These are phyloP conservation scores for Tuber melanosporum DNA, from an alignment of 495 filamentous ascomycete species.

Conservation along the genomic window DNA sequence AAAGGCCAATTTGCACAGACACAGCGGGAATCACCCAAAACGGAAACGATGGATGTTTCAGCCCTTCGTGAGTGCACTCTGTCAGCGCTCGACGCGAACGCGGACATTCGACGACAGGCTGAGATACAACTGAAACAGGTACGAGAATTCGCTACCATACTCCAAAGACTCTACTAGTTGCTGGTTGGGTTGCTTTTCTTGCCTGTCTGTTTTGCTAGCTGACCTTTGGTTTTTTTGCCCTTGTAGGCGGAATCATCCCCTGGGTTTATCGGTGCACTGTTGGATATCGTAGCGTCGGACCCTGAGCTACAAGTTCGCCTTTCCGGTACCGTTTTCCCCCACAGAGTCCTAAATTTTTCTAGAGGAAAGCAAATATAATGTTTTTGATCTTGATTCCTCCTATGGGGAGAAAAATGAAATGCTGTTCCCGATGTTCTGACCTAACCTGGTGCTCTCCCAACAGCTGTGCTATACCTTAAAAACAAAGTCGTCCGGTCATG, in stretches of 20 bases:
- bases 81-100: slow-evolving; percentile 78
- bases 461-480: slow-evolving; percentile 96
- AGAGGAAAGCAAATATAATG: slow-evolving; percentile 6
- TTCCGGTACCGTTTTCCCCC: slow-evolving; percentile 59
- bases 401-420: slow-evolving; percentile 5
- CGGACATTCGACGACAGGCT: slow-evolving; percentile 74
- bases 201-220: not conserved
- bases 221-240: slow-evolving; percentile 7
- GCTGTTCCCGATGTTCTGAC: slow-evolving; percentile 10
- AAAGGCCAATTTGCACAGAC: slow-evolving; percentile 10
- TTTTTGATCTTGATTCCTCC: slow-evolving; percentile 3
- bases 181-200: not conserved
- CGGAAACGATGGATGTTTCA: slow-evolving; percentile 68
- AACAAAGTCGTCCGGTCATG: slow-evolving; percentile 90
- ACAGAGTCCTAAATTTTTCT: slow-evolving; percentile 15
- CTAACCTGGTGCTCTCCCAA: slow-evolving; percentile 12
- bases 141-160: slow-evolving; percentile 42
- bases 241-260: slow-evolving; percentile 79
- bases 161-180: slow-evolving; percentile 3
- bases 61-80: slow-evolving; percentile 79
- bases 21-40: not conserved
- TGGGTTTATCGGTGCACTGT: slow-evolving; percentile 81
- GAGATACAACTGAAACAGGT: slow-evolving; percentile 94
- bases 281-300: slow-evolving; percentile 84
- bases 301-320: slow-evolving; percentile 75